Conservation (phyloP, 331 rosid genomes). For the Telfairia occidentalis region DNA sequence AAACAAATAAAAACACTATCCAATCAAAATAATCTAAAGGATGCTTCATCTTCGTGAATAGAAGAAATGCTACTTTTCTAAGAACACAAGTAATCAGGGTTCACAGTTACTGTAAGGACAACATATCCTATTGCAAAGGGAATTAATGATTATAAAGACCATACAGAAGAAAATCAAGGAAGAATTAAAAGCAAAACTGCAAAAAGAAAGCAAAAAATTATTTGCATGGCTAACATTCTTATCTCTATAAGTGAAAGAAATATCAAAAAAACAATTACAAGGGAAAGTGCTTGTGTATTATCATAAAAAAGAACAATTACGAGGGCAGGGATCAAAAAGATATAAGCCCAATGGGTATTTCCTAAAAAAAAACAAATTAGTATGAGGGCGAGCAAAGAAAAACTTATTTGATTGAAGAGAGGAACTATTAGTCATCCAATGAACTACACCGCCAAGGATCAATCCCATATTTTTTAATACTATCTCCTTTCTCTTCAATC, state of each 20-base stretch:
- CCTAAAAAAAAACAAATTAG: not conserved
- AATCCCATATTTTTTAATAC: slow-evolving; percentile 11
- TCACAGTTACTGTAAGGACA: not conserved
- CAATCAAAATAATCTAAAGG: not conserved
- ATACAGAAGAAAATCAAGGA: not conserved
- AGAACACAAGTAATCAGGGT: not conserved
- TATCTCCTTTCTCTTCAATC: slow-evolving; percentile 86
- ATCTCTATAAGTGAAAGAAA: not conserved
- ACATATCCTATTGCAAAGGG: not conserved
- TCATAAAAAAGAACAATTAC: no score
- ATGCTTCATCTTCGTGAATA: not conserved
- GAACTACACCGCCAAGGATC: not conserved
- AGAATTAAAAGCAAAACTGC: not conserved
- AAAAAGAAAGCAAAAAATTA: not conserved
- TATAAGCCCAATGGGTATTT: not conserved
- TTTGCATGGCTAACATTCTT: not conserved
- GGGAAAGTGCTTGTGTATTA: no score
- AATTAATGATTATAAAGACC: not conserved
- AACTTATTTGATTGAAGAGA: not conserved
- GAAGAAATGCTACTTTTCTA: not conserved
- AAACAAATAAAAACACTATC: not conserved
- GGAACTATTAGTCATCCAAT: not conserved
- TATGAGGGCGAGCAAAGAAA: not conserved
- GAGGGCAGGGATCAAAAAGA: not conserved
- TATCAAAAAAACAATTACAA: not conserved